Evolutionary conservation across 345 rosid species (phyloP), one percentile per base, ranked within the genome.

Genomic region (Jatropha curcas): DNA sequence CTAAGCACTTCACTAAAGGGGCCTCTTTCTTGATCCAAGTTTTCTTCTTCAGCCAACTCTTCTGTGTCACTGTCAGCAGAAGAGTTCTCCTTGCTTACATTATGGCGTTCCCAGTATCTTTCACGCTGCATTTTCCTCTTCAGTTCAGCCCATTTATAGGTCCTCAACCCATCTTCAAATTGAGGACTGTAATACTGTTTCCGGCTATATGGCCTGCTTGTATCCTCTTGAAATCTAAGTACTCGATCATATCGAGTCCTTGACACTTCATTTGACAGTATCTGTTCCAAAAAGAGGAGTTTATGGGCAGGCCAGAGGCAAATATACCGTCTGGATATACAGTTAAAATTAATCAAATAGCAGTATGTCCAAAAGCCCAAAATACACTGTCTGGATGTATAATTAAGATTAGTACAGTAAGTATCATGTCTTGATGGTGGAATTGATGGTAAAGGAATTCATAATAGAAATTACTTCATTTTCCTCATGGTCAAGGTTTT

Each of bases 181-280:
- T 87, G 84, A 58, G 84, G 41, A 22, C 66, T 70, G 68, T 80
- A 65, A 70, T 82, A 65, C 74, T 71, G 60, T 50, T 75, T 81
- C 60, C 63, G 79, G 73, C 85, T 61, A 51, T 78, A 68, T n/a
- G 80, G 84, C 55, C 81, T 77, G 46, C 76, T 71, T 55, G 74
- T 35, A 45, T 76, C 80, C 60, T 84, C 90, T 57, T 80, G 82
- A 79, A 48, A 75, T 71, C 75, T 74, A 62, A 89, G 86, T 25
- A 81, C 77, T 63, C 64, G 84, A 73, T 94, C 96, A 72, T 92
- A 94, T 57, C 78, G 83, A 56, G 33, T 72, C 84, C 97, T 88
- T 66, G 93, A 59, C 20, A 75, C 79, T 79, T 90, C 91, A 83
- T 90, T 84, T 16, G 98, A 92, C 57, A 94, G 81, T 37, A 90